Conservation (phyloP, 208 protist species). For the Acanthamoeba lenticulata region DNA sequence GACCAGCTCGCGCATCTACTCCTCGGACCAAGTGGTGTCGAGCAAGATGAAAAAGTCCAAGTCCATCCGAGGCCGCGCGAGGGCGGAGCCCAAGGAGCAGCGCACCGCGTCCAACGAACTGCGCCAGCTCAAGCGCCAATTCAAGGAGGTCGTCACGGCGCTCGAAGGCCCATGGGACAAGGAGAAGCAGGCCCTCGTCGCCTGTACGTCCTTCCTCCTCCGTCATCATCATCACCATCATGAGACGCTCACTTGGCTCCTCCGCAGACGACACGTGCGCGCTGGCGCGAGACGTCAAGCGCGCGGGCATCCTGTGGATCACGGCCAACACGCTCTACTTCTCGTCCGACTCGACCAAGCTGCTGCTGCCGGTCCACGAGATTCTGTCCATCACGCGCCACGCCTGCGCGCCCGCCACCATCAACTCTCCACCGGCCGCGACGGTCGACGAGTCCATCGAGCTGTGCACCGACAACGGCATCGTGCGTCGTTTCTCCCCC, state of each 20-base stretch:
- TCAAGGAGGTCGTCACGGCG: slow-evolving; percentile 50
- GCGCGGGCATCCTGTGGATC: slow-evolving; percentile 41
- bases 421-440: neutral
- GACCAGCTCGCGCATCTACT: neutral
- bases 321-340: slow-evolving; percentile 59
- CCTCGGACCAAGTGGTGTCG: neutral
- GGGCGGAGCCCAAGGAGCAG: neutral
- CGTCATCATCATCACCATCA: neutral
- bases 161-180: slow-evolving; percentile 47
- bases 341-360: slow-evolving; percentile 43
- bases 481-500: neutral
- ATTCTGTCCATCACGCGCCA: slow-evolving; percentile 46
- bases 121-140: slow-evolving; percentile 19
- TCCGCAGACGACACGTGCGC: neutral
- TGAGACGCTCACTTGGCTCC: neutral
- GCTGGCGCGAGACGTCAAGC: neutral
- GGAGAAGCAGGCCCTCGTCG: slow-evolving; percentile 28
- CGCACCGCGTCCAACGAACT: neutral
- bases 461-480: slow-evolving; percentile 60
- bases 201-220: neutral
- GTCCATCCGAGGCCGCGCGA: neutral
- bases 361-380: slow-evolving; percentile 35
- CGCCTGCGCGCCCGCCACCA: neutral
- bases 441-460: slow-evolving; percentile 31
- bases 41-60: slow-evolving; percentile 10